Evolutionary conservation across 2,329 filamentous ascomycete species (phyloP).

Genomic region (Alternaria viburni): DNA sequence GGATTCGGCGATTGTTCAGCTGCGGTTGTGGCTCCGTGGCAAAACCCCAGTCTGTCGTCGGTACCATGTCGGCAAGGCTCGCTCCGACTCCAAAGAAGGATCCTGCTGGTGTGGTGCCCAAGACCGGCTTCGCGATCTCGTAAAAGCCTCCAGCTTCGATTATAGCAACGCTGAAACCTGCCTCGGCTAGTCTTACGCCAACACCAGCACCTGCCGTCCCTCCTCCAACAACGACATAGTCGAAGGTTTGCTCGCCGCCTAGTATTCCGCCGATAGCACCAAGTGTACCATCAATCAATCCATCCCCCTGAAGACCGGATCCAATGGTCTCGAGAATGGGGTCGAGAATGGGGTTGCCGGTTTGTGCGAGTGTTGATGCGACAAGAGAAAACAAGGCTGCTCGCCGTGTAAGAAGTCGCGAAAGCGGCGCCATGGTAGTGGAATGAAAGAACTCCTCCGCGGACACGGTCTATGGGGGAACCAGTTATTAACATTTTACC

Average conservation of each 20-base stretch:
- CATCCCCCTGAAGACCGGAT: not conserved
- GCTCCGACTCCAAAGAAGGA: not conserved
- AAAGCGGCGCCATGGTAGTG: not conserved
- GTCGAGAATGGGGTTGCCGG: not conserved
- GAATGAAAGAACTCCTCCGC: not conserved
- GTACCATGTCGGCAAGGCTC: not conserved
- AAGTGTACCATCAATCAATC: not conserved
- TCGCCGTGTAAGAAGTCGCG: not conserved
- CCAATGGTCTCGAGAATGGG: not conserved
- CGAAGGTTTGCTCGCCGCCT: not conserved
- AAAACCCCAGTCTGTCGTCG: slow-evolving; percentile 34
- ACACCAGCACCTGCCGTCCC: not conserved
- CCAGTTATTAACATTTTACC: not conserved
- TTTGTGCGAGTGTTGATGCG: not conserved
- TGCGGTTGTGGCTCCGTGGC: slow-evolving; percentile 26
- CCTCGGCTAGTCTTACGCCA: not conserved
- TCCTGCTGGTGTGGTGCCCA: not conserved
- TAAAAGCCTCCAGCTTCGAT: not conserved
- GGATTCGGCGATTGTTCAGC: slow-evolving; percentile 29
- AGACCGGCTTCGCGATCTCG: not conserved
- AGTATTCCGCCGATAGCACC: not conserved
- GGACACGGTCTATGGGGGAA: not conserved
- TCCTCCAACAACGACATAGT: not conserved
- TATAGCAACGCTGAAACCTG: not conserved
- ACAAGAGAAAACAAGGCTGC: not conserved